Evolutionary conservation across 805 yeast genomes (phyloP), one percentile per base, ranked within the genome.

Genomic region (Candida xyloterini): DNA sequence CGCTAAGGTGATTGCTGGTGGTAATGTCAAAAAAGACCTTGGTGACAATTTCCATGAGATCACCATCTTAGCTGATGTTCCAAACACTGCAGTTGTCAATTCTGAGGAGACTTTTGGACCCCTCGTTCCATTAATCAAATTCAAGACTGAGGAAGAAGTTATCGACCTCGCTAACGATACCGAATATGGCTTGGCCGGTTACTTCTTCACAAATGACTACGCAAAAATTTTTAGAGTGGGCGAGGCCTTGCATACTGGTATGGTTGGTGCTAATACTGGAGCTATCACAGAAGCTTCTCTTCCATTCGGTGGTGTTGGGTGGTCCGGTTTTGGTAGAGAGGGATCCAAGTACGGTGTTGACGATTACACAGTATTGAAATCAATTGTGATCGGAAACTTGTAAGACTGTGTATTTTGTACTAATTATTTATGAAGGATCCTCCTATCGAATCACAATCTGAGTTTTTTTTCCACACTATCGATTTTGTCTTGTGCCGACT

Each of bases 21-120:
- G 95, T 24, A 54, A 66, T 3, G 57, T 62, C 11, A 71, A 76
- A 22, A 57, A 72, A 3, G 75, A 74, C 18, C 52, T 83, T 13
- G 91, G 91, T 5, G 74, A 71, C 30, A 67, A 67, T 53, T 85
- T 79, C 68, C 85, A 72, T 55, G 80, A 77, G 20, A 79, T 85
- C 41, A 85, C 95, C 0, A 70, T 85, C 10, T 57, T 85, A 36
- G 68, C 75, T n/a, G 74, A 76, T 44, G 84, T 78, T 33, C 75
- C 79, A 34, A 57, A 65, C 2, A 69, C 68, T 15, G 84, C 84
- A 78, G 47, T 59, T 29, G 75, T 84, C 24, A 68, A 73, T 50
- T 49, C 60, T n/a, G 89, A 84, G 51, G 95, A 85, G 59, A 84
- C 90, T 2, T 85, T 85, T 59, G 95, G 93, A 2, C 95, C 95